Percentiles rank a stretch among this genome's conserved stretches.
Conservation (phyloP, 768 basidiomycete species). For the Strobilomyces confusus region DNA sequence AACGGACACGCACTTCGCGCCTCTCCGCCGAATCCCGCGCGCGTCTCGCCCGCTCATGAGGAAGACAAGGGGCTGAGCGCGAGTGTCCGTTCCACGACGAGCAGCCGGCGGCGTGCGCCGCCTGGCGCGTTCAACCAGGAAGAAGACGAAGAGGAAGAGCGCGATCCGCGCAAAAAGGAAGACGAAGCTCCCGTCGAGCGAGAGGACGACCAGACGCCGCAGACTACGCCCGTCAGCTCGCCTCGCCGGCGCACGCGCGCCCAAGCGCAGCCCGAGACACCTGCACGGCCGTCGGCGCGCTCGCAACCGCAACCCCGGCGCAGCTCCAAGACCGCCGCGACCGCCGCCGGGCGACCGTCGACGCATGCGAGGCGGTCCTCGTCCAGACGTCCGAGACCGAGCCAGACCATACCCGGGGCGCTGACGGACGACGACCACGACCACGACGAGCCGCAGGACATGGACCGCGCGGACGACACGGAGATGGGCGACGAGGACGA, state of each 20-base stretch:
- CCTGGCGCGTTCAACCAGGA: slow-evolving; percentile 47
- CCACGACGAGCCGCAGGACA: slow-evolving; percentile 18
- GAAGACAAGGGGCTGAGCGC: slow-evolving; percentile 10
- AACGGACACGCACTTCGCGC: neutral
- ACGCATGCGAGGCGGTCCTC: slow-evolving; percentile 2
- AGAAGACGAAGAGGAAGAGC: slow-evolving; percentile 28
- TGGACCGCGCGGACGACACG: slow-evolving; percentile 17
- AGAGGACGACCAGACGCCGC: slow-evolving; percentile 3
- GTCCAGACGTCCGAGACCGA: slow-evolving; percentile 8
- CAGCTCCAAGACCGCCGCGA: slow-evolving; percentile 1
- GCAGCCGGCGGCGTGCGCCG: slow-evolving; percentile 29
- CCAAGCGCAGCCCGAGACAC: slow-evolving; percentile 10
- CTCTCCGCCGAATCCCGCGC: slow-evolving; percentile 11
- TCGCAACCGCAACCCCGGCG: slow-evolving; percentile 14
- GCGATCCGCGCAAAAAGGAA: slow-evolving; percentile 19
- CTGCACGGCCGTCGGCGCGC: slow-evolving; percentile 8
- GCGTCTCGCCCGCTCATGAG: slow-evolving; percentile 8
- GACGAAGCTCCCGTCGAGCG: slow-evolving; percentile 27
- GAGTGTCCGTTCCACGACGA: slow-evolving; percentile 13
- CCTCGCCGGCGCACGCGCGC: slow-evolving; percentile 14
- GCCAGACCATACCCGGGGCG: slow-evolving; percentile 41
- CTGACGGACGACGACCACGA: slow-evolving; percentile 41
- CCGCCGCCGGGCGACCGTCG: neutral
- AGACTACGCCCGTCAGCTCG: slow-evolving; percentile 8
- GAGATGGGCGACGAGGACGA: slow-evolving; percentile 30